A percentile compares a stretch with the other conserved stretches of the same genome.
Evolutionary conservation across 768 basidiomycete species (phyloP).

Genomic region (Phaeotremella skinneri): DNA sequence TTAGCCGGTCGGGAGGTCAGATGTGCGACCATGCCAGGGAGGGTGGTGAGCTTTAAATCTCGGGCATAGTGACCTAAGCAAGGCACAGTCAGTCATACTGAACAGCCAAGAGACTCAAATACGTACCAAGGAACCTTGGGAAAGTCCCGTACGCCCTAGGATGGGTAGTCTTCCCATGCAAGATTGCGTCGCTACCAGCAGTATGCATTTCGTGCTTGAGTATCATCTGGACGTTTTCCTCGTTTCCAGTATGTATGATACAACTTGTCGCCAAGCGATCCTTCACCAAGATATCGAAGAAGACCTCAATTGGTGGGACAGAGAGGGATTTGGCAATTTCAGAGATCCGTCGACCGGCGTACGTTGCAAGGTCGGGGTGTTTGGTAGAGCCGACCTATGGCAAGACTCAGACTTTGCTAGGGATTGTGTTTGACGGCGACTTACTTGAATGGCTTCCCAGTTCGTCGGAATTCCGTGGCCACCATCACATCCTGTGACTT

Average conservation of each 20-base stretch:
- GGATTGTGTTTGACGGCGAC: not conserved
- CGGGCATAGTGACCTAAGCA: conserved; percentile 38
- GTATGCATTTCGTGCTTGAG: conserved; percentile 45
- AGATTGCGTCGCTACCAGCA: conserved; percentile 46
- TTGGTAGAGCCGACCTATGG: conserved; percentile 29
- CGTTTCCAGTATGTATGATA: conserved; percentile 48
- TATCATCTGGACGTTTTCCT: conserved; percentile 47
- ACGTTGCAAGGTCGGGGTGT: conserved; percentile 24
- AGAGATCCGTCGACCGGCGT: conserved; percentile 25
- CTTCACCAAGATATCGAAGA: conserved; percentile 41
- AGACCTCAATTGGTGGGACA: conserved; percentile 29
- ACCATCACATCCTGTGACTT: conserved; percentile 46
- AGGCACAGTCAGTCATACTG: not conserved
- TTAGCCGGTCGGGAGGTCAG: conserved; percentile 48
- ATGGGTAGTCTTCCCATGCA: conserved; percentile 38
- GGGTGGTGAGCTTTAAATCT: conserved; percentile 26
- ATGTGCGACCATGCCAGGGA: conserved; percentile 44
- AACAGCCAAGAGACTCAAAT: not conserved
- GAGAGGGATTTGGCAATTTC: conserved; percentile 19
- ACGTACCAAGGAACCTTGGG: conserved; percentile 33
- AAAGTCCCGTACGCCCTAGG: conserved; percentile 47
- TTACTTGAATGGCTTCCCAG: conserved; percentile 45
- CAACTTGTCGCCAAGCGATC: conserved; percentile 44
- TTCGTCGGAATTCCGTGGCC: conserved; percentile 47
- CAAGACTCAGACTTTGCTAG: not conserved